Conservation (phyloP, 192 early-diverging fungal species). For the Bifiguratus adelaidae region DNA sequence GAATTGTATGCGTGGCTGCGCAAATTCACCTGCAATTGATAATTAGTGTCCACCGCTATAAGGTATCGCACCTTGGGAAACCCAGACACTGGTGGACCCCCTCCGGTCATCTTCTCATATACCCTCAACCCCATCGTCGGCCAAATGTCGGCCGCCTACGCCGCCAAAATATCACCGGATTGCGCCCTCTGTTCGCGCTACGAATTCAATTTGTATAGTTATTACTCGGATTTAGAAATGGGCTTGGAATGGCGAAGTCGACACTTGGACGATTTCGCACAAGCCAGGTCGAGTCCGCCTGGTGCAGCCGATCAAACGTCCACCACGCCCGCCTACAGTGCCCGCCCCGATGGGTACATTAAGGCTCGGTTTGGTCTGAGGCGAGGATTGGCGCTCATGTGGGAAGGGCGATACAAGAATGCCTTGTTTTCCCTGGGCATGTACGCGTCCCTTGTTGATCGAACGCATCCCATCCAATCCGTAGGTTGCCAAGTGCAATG, state of each 20-base stretch:
- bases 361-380: background rate
- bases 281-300: constrained; percentile 12
- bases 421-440: constrained; percentile 57
- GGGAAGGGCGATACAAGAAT: constrained; percentile 60
- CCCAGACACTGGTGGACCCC: constrained; percentile 18
- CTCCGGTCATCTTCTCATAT: constrained; percentile 55
- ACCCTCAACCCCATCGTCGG: constrained; percentile 90
- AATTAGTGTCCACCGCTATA: constrained; percentile 59
- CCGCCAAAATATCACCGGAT: constrained; percentile 59
- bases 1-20: too few species aligned
- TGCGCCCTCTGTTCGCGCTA: constrained; percentile 72
- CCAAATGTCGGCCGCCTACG: constrained; percentile 76
- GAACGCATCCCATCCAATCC: constrained; percentile 34
- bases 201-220: constrained; percentile 86
- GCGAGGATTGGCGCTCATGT: constrained; percentile 53
- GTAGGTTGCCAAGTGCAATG: constrained; percentile 47
- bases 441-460: constrained; percentile 42
- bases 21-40: too few species aligned
- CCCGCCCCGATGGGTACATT: too few species aligned
- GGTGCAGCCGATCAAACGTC: constrained; percentile 5
- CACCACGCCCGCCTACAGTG: background rate
- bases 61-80: constrained; percentile 52
- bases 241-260: constrained; percentile 75
- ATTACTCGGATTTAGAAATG: constrained; percentile 78
- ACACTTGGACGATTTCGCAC: constrained; percentile 19